Evolutionary conservation across 2,329 filamentous ascomycete species (phyloP).

Genomic region (Botryotinia narcissicola): DNA sequence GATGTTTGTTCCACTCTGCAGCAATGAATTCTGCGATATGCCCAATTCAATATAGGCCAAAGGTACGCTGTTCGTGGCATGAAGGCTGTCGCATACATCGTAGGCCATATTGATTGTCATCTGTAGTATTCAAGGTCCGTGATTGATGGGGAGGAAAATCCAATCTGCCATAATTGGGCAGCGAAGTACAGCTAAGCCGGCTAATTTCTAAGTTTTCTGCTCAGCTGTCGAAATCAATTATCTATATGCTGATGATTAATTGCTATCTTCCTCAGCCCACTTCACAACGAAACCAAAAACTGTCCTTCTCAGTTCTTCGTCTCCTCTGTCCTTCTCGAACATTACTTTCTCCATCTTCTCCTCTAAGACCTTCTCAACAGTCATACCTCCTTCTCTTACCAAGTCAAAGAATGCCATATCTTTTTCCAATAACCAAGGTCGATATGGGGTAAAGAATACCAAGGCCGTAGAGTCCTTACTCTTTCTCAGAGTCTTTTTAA

Average conservation of each 20-base stretch:
- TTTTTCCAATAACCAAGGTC: slow-evolving; percentile 83
- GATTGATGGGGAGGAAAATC: neutral
- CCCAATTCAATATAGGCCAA: neutral
- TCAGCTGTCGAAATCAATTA: neutral
- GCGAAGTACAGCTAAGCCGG: neutral
- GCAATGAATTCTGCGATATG: neutral
- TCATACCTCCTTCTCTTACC: slow-evolving; percentile 66
- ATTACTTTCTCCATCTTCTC: slow-evolving; percentile 80
- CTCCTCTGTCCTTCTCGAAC: slow-evolving; percentile 86
- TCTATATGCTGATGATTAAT: neutral
- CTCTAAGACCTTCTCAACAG: slow-evolving; percentile 77
- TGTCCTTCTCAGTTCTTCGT: slow-evolving; percentile 75
- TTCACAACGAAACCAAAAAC: slow-evolving; percentile 48
- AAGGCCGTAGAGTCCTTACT: slow-evolving; percentile 50
- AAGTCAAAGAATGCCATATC: slow-evolving; percentile 85
- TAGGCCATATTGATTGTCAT: neutral
- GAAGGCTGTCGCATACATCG: neutral
- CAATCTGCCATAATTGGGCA: neutral
- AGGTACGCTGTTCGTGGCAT: neutral
- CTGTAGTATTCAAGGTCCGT: neutral
- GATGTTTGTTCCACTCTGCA: neutral
- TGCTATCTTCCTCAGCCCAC: slow-evolving; percentile 25
- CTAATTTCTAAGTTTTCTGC: neutral
- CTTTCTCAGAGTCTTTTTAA: slow-evolving; percentile 63
- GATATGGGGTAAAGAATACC: slow-evolving; percentile 92